A percentile compares a stretch with the other conserved stretches of the same genome.
These are phyloP conservation scores for Solanum pinnatisectum DNA, from an alignment of 257 asterid species.

Conservation along the genomic window DNA sequence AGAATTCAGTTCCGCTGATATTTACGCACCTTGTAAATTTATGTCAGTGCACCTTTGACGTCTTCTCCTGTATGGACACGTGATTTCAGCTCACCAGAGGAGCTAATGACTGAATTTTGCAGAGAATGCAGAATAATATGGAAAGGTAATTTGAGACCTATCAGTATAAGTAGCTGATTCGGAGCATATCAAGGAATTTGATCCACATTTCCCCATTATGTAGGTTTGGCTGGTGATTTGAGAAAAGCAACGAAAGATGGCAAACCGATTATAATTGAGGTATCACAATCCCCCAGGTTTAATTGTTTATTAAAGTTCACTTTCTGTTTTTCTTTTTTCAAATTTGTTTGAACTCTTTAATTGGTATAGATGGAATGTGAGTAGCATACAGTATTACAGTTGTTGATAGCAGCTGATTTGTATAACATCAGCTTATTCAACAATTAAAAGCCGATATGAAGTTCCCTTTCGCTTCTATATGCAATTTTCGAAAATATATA, in stretches of 20 bases:
- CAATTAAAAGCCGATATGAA: not conserved
- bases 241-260: constrained; percentile 98
- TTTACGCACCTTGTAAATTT: constrained; percentile 9
- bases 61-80: constrained; percentile 96
- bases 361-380: not conserved
- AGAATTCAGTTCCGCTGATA: not conserved
- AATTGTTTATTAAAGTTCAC: not conserved
- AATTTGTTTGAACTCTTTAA: not conserved
- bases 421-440: not conserved
- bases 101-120: constrained; percentile 86
- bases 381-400: not conserved
- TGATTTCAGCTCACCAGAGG: constrained; percentile 77
- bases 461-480: not conserved
- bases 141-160: constrained; percentile 48
- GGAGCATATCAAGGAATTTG: constrained; percentile 8
- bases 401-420: not conserved
- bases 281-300: constrained; percentile 2
- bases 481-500: not conserved
- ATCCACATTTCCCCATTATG: not conserved
- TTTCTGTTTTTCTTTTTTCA: not conserved
- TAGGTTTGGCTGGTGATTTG: constrained; percentile 97
- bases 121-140: constrained; percentile 98
- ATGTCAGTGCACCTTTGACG: constrained; percentile 79
- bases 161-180: not conserved
- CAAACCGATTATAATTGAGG: constrained; percentile 96